Evolutionary conservation across 371 early-diverging fungal genomes (phyloP).

Genomic region (Blakeslea trispora): DNA sequence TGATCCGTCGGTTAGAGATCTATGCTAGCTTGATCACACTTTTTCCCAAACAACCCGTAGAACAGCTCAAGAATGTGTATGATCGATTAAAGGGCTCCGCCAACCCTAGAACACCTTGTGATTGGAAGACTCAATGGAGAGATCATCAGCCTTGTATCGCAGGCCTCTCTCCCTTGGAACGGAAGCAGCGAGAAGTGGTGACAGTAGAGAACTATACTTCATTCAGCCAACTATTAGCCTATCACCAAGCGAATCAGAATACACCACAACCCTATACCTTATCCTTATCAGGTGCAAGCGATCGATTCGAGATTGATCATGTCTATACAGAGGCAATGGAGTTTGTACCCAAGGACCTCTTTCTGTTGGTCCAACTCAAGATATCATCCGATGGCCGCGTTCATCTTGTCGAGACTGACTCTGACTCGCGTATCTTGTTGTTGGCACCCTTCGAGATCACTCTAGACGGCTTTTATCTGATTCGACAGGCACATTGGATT

Average conservation of each 20-base stretch:
- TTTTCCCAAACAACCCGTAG: not conserved
- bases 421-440: too few species aligned
- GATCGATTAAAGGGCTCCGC: not conserved
- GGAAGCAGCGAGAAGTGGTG: not conserved
- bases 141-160: too few species aligned
- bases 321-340: not conserved
- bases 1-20: conserved; percentile 23
- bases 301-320: not conserved
- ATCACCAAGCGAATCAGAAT: not conserved
- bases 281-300: not conserved
- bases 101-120: not conserved
- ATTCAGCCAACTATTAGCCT: not conserved
- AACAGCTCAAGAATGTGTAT: not conserved
- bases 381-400: conserved; percentile 4
- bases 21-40: conserved; percentile 12
- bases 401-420: conserved; percentile 1
- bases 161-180: too few species aligned
- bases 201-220: not conserved
- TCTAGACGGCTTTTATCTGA: not conserved
- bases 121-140: too few species aligned
- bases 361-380: conserved; percentile 2
- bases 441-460: not conserved
- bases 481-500: not conserved
- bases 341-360: not conserved
- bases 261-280: not conserved